Evolutionary conservation across 148 eudicot species (phyloP).

Genomic region (Fagopyrum esculentum): DNA sequence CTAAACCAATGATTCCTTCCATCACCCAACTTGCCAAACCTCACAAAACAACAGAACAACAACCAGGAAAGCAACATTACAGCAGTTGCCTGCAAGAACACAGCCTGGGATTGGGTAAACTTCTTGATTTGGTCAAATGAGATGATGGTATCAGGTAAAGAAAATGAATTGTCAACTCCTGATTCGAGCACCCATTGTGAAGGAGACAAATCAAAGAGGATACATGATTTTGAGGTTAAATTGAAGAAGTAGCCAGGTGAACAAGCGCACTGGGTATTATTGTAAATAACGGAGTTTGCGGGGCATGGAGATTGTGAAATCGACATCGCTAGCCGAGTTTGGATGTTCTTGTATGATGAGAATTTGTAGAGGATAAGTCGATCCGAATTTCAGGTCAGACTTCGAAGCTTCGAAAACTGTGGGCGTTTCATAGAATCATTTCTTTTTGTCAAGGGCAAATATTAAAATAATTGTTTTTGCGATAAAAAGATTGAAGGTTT

Average conservation of each 20-base stretch:
- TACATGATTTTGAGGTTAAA: constrained; percentile 32
- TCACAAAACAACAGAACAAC: constrained; percentile 40
- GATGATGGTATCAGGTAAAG: constrained; percentile 50
- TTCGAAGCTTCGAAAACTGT: neutral
- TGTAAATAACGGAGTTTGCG: constrained; percentile 42
- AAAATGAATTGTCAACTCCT: constrained; percentile 55
- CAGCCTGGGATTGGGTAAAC: constrained; percentile 81
- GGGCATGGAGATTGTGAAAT: constrained; percentile 32
- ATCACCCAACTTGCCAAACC: constrained; percentile 53
- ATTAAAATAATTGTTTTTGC: too few relatives aligned
- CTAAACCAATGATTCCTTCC: constrained; percentile 58
- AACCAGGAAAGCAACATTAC: constrained; percentile 55
- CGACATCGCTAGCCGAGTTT: constrained; percentile 20
- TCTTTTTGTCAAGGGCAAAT: neutral
- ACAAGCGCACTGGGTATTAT: constrained; percentile 63
- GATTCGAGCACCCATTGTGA: constrained; percentile 32
- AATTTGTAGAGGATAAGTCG: neutral
- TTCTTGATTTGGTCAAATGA: constrained; percentile 61
- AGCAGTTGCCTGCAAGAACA: constrained; percentile 67
- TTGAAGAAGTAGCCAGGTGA: constrained; percentile 63
- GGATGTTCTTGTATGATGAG: constrained; percentile 5
- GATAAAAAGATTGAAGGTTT: neutral
- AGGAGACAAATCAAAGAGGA: constrained; percentile 25
- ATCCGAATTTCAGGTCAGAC: neutral
- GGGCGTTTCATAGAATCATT: neutral